Evolutionary conservation across 2,329 filamentous ascomycete genomes (phyloP), one percentile per base, ranked within the genome.

Genomic region (Xylaria sp.): DNA sequence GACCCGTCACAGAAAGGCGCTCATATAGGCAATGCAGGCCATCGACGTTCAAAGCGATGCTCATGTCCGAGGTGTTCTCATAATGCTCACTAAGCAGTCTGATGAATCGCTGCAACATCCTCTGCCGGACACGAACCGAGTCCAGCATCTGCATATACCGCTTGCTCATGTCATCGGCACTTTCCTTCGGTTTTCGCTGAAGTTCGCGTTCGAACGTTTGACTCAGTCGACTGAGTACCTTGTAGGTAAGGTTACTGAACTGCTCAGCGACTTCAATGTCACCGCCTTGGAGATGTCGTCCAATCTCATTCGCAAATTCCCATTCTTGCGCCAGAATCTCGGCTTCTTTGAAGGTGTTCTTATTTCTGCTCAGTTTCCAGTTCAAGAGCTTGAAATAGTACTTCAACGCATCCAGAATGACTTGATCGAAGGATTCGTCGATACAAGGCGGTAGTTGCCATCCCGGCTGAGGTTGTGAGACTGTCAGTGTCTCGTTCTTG

Each of bases 331-430:
- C 95, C 52, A 99, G 78, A 65, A 99, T 89, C 78, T 99, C 94
- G 5, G 94, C 94, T 74, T 99, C 94, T 72, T 97, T 97, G 82
- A 99, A 99, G 0, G 92, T 97, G 76, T 97, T 99, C 74, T 97
- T 97, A 79, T 97, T 97, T 58, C 92, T 91, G 68, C 90, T 92
- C 56, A 99, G 79, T 74, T 97, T 97, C 91, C 92, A 97, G 72
- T 97, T 97, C 50, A 99, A 80, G 83, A 99, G 92, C 73, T 93
- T 94, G 81, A 99, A 99, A 76, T 99, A 99, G 74, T 96, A 97
- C 73, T 93, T 95, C 67, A 99, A 79, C 0, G 93, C 92, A 69
- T 97, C 93, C 49, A 99, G 76, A 8, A 97, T 91, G 16, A 95
- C 91, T 39, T 88, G 83, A 71, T 97, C 94, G 69, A 97, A 99